A percentile compares a stretch with the other conserved stretches of the same genome.
Conservation (phyloP, 257 asterid species). For the Fraxinus pennsylvanica region DNA sequence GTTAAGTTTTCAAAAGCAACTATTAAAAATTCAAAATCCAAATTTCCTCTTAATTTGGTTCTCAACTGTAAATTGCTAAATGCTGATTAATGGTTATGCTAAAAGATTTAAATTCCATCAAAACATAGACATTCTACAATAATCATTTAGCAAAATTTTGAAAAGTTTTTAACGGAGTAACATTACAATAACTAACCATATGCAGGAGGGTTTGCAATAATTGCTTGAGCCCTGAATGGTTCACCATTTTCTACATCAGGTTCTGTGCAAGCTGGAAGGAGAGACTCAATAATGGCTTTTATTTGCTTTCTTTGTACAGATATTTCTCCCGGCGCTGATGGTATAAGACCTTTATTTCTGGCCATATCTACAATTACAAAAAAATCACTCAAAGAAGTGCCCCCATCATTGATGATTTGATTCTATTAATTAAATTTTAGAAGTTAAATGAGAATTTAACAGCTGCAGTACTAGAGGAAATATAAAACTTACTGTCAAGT, state of each 20-base stretch:
- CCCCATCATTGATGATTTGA: constrained; percentile 11
- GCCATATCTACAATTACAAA: constrained; percentile 74
- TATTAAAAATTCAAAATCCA: not conserved
- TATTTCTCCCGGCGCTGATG: constrained; percentile 86
- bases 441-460: not conserved
- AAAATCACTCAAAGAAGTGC: constrained; percentile 21
- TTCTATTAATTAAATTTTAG: not conserved
- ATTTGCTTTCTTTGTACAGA: constrained; percentile 76
- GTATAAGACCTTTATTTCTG: constrained; percentile 94
- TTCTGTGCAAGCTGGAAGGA: constrained; percentile 97
- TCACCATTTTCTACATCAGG: constrained; percentile 77
- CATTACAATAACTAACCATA: constrained; percentile 66
- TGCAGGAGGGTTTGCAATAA: constrained; percentile 99
- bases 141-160: not conserved
- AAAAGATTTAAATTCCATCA: not conserved
- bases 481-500: not conserved
- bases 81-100: constrained; percentile 8
- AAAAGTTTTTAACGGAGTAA: not conserved
- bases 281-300: constrained; percentile 88
- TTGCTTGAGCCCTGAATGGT: constrained; percentile 95
- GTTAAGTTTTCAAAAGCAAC: not conserved
- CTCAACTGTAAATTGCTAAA: not conserved
- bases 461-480: not conserved
- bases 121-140: constrained; percentile 5
- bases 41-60: constrained; percentile 1